phyloP scores from a whole-genome alignment of 2,329 filamentous ascomycete genomes.

The Colletotrichum sp. region DNA sequence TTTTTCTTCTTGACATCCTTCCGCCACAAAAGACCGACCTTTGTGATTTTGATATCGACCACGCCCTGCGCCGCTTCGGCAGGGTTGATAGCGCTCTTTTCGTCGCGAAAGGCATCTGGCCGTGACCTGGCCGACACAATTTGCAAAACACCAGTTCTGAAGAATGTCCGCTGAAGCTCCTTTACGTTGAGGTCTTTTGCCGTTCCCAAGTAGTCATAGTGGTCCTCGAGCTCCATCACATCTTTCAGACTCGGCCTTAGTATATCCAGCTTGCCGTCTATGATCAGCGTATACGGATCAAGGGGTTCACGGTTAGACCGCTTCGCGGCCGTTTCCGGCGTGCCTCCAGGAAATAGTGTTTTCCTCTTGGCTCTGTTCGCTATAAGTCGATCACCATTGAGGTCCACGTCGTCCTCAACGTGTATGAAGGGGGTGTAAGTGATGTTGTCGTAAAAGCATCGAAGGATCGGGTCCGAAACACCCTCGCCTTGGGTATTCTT shows the following conservation, averaged over 20 bases:
- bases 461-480: conserved; percentile 90
- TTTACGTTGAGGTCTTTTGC: conserved; percentile 78
- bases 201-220: conserved; percentile 86
- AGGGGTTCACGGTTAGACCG: conserved; percentile 81
- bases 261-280: conserved; percentile 85
- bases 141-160: conserved; percentile 89
- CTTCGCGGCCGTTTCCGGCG: conserved; percentile 64
- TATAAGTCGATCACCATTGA: conserved; percentile 76
- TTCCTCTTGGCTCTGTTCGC: conserved; percentile 75
- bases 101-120: conserved; percentile 93
- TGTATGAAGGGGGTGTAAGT: conserved; percentile 98
- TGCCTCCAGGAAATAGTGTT: conserved; percentile 69
- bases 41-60: conserved; percentile 96
- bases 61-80: conserved; percentile 88
- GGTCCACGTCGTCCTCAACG: conserved; percentile 88
- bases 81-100: conserved; percentile 83
- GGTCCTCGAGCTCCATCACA: conserved; percentile 90
- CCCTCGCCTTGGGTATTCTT: conserved; percentile 93
- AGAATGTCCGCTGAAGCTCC: conserved; percentile 86
- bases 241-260: conserved; percentile 87
- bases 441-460: conserved; percentile 98
- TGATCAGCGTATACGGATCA: conserved; percentile 92
- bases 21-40: conserved; percentile 92
- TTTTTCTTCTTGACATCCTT: conserved; percentile 95
- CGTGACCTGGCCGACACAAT: conserved; percentile 93